Base-by-base conservation (phyloP, 2,329 filamentous ascomycete species). In the Dactylellina sp. region DNA sequence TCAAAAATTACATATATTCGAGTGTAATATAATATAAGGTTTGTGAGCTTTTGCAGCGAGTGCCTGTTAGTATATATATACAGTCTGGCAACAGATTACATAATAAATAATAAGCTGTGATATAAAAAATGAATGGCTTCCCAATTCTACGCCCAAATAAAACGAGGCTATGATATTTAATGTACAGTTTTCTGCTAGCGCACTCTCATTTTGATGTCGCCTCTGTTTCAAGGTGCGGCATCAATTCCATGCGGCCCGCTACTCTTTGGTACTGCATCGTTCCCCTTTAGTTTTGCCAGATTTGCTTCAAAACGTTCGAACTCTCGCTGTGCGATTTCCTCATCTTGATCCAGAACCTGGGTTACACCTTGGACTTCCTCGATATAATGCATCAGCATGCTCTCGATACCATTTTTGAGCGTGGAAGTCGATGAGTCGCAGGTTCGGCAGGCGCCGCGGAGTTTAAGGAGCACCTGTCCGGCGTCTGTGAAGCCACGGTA, bases 361-460 rank as follows among this genome's bases (percentile, higher is more conserved):
- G 92, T 88, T 44, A 99, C 94, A 1, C 91, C 92, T 81, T 96
- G 89, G 40, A 98, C 95, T 81, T 98, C 95, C 81, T 97, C 93
- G 76, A 98, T 91, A 81, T 95, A 95, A 81, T 94, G 92, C 92
- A 97, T 97, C 81, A 98, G 82, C 95, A 99, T 98, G 77, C 91
- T 92, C 85, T 99, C 95, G 78, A 99, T 99, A 5, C 95, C 95
- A 81, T 96, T 98, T 85, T 96, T 97, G 77, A 99, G 82, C 28
- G 95, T 99, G 37, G 97, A 93, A 0, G 95, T 98, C 81, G 93
- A 97, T 49, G 92, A 96, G 81, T 98, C 95, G 81, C 95, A 99
- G 18, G 94, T 98, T 77, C 95, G 86, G 82, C 95, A 99, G 18
- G 95, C 95, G 14, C 95, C 95, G 53, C 94, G 86, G 78, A 99